Evolutionary conservation across 202 grass and related monocot species (phyloP).

Genomic region (Panicum hallii): DNA sequence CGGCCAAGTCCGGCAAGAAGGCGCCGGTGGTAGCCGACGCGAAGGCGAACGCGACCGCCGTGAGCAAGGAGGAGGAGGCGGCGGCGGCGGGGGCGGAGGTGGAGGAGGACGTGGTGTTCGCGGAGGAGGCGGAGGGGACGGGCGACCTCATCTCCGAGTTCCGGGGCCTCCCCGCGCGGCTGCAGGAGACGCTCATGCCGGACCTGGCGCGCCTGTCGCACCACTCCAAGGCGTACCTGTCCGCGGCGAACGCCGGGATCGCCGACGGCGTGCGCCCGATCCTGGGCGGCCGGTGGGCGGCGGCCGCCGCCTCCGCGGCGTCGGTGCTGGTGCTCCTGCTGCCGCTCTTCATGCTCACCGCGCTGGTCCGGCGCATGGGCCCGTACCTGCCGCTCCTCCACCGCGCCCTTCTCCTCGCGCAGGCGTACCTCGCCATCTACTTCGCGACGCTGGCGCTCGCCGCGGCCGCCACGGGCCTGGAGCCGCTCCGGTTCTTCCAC

Average conservation of each 20-base stretch:
- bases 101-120: conserved; percentile 45
- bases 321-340: conserved; percentile 67
- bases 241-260: conserved; percentile 81
- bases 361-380: conserved; percentile 67
- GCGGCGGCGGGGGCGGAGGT: background rate
- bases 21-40: conserved; percentile 25
- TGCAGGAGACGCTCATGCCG: conserved; percentile 81
- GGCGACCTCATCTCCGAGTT: conserved; percentile 82
- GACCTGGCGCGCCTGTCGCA: conserved; percentile 86
- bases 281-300: conserved; percentile 73
- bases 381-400: conserved; percentile 82
- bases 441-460: conserved; percentile 86
- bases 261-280: conserved; percentile 71
- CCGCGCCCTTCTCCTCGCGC: conserved; percentile 75
- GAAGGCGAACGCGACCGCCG: conserved; percentile 38
- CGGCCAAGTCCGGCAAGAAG: conserved; percentile 59
- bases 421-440: conserved; percentile 99
- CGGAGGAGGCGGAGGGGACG: conserved; percentile 50
- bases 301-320: conserved; percentile 55
- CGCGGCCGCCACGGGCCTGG: conserved; percentile 76
- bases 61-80: background rate
- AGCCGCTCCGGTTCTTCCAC: conserved; percentile 96
- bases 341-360: conserved; percentile 72
- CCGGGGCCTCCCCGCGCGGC: conserved; percentile 65
- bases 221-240: conserved; percentile 86